Base-by-base conservation (phyloP, 108 stramenopile genomes). In the Cyclostephanos tholiformis region DNA sequence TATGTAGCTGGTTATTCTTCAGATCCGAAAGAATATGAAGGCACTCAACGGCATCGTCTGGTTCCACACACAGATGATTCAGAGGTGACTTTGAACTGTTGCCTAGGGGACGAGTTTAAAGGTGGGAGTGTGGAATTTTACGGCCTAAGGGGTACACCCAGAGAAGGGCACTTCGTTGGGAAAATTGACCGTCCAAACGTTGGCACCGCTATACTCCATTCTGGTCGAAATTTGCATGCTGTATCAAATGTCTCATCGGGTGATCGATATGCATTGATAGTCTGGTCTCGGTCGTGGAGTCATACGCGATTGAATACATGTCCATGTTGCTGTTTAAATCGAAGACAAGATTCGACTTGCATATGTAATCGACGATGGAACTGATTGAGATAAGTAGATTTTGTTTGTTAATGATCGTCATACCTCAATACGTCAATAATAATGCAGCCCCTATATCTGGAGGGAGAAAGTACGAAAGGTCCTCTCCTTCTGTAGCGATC, bases 41-140 rank as follows among this genome's bases (percentile, higher is more conserved):
- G 72, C 17, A 80, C 80, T 69, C 85, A 87, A 11, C 80, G 89
- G 29, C 82, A 92, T 66, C 77, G 85, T 2, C 75, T 95, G 12
- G 87, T 95, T 35, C 71, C 90, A 23, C 93, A 95, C 66, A 92
- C 93, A 13, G 93, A 95, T 63, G 93, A 95, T 69, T 80, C 88
- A 11, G 93, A 95, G 81, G 84, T 85, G 23, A 95, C 93, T 19
- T 69, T 95, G 53, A 95, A 95, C 79, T 65, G 91, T 56, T 79
- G 91, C 74, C 63, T 95, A 17, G 93, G 93, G 43, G 84, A 88
- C 26, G 72, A 85, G 32, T 89, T 87, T 73, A 43, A 71, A 56
- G 91, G 93, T 22, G 93, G 93, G 11, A 57, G 67, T 36, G 73
- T 95, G 32, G 67, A 85, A 22, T 91, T 95, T 61, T 83, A 85